phyloP scores from a whole-genome alignment of 345 rosid species.

The Lepidium didymum region DNA sequence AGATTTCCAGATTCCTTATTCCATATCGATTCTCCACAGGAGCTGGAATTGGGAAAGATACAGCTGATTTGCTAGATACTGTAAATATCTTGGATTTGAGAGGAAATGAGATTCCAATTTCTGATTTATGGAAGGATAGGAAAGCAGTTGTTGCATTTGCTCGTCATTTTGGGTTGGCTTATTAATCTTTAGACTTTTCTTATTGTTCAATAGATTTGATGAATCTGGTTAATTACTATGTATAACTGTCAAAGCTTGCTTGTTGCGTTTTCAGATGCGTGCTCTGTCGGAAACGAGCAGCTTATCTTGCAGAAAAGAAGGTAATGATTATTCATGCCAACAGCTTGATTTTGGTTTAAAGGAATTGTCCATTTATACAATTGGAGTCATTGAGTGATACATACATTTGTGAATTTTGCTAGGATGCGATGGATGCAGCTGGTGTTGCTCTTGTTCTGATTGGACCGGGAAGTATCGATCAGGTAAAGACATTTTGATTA shows the following conservation, averaged over 20 bases:
- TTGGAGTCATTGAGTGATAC: not conserved
- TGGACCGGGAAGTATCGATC: slow-evolving; percentile 84
- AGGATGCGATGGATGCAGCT: slow-evolving; percentile 79
- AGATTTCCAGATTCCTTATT: not conserved
- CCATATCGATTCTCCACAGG: not conserved
- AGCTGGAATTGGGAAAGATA: slow-evolving; percentile 31
- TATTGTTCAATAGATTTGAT: not conserved
- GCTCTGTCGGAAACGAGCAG: slow-evolving; percentile 82
- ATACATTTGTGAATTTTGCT: slow-evolving; percentile 6
- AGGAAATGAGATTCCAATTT: slow-evolving; percentile 57
- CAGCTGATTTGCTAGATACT: slow-evolving; percentile 36
- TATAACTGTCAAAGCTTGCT: not conserved
- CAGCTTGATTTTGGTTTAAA: not conserved
- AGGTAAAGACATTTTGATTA: slow-evolving; percentile 34
- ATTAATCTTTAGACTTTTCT: not conserved
- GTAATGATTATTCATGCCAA: slow-evolving; percentile 24
- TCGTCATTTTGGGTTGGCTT: slow-evolving; percentile 81
- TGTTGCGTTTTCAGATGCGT: slow-evolving; percentile 54
- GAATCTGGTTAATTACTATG: not conserved
- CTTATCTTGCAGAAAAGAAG: slow-evolving; percentile 78
- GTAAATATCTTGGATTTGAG: slow-evolving; percentile 60
- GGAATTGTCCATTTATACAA: not conserved
- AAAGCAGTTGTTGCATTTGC: slow-evolving; percentile 83
- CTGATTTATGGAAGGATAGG: slow-evolving; percentile 82
- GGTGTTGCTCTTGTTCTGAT: slow-evolving; percentile 72